Percentiles rank a stretch among this genome's conserved stretches.
phyloP scores from a whole-genome alignment of 176 grass and related monocot species.

The Rhynchospora tenuis region DNA sequence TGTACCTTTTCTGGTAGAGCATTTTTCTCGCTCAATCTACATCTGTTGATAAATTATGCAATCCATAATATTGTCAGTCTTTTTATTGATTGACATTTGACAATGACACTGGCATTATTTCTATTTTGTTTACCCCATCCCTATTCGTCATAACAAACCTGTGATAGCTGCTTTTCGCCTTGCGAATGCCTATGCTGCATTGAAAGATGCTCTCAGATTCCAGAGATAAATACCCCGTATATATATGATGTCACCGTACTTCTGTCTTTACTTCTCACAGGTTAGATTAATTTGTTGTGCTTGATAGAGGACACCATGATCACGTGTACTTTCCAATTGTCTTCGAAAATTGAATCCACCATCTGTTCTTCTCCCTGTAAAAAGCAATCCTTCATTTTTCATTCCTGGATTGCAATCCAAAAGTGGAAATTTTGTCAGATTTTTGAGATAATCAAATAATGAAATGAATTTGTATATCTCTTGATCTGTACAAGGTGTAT shows the following conservation, averaged over 20 bases:
- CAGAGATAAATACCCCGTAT: constrained; percentile 59
- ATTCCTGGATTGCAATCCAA: too few relatives aligned
- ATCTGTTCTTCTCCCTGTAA: too few relatives aligned
- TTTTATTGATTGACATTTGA: too few relatives aligned
- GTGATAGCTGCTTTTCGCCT: constrained; percentile 76
- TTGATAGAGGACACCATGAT: neutral
- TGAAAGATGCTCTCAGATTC: constrained; percentile 77
- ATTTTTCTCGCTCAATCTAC: neutral
- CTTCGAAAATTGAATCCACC: too few relatives aligned
- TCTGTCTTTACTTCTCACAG: neutral
- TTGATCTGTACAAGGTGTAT: too few relatives aligned
- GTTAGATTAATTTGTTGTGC: neutral
- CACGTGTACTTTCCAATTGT: too few relatives aligned
- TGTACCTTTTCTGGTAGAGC: neutral
- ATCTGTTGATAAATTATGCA: neutral
- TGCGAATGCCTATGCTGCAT: constrained; percentile 78
- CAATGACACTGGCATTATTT: neutral
- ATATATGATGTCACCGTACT: neutral
- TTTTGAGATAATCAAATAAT: too few relatives aligned
- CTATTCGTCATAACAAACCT: constrained; percentile 73
- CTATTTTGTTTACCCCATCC: constrained; percentile 31
- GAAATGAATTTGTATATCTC: too few relatives aligned
- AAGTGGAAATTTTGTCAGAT: too few relatives aligned
- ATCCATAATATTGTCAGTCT: neutral
- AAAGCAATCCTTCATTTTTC: too few relatives aligned